These are phyloP conservation scores for Suillus subalutaceus DNA, from an alignment of 768 basidiomycete genomes.

Conservation along the genomic window DNA sequence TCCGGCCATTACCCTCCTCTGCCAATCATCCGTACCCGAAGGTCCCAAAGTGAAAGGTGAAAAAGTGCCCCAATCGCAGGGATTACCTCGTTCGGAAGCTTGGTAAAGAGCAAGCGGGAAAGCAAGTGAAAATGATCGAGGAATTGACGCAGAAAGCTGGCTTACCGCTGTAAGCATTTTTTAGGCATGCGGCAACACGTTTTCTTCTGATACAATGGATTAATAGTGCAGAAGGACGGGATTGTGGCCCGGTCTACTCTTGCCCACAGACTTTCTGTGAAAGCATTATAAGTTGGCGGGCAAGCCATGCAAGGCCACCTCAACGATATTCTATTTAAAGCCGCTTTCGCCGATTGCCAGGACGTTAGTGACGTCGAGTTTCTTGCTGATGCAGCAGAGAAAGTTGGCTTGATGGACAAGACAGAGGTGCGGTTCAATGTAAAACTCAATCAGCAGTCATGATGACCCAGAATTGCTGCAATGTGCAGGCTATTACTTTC, in stretches of 20 bases:
- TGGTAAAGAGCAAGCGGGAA: constrained; percentile 30
- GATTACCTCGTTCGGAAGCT: constrained; percentile 29
- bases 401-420: constrained; percentile 42
- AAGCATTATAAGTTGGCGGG: constrained; percentile 45
- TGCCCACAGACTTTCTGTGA: constrained; percentile 47
- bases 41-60: background rate
- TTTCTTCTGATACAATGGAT: background rate
- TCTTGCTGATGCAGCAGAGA: constrained; percentile 41
- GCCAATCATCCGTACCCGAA: constrained; percentile 16
- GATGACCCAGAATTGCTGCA: background rate
- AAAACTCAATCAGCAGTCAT: background rate
- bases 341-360: constrained; percentile 41
- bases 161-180: constrained; percentile 25
- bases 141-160: constrained; percentile 35
- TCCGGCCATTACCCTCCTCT: constrained; percentile 36
- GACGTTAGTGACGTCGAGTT: constrained; percentile 40
- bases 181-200: background rate
- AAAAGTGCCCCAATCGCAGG: constrained; percentile 18
- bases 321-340: constrained; percentile 41
- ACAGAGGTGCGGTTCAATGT: constrained; percentile 33
- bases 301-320: constrained; percentile 41
- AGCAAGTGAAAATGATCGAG: constrained; percentile 27
- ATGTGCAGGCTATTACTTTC: constrained; percentile 41
- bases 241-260: constrained; percentile 41
- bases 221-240: constrained; percentile 41